phyloP scores from a whole-genome alignment of 2,329 filamentous ascomycete species.

The Beauveria bassiana region DNA sequence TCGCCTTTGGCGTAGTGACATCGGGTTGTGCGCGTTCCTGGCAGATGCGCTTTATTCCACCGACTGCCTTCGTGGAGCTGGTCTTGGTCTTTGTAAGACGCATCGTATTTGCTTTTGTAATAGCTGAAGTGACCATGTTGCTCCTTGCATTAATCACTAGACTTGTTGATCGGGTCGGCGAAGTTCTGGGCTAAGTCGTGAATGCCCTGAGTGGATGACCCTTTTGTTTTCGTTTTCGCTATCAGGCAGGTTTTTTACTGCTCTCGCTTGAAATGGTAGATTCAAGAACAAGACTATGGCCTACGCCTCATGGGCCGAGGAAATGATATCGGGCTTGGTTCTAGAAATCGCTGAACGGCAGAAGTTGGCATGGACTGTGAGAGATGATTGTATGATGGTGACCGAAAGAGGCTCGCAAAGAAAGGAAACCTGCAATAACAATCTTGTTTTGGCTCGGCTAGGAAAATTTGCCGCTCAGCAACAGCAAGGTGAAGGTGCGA shows the following conservation, averaged over 20 bases:
- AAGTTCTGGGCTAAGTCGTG: background rate
- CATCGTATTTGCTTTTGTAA: background rate
- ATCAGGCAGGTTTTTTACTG: background rate
- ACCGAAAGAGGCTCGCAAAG: background rate
- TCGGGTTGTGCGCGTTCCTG: constrained; percentile 15
- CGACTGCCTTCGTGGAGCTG: background rate
- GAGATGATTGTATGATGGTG: background rate
- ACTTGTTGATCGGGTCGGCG: background rate
- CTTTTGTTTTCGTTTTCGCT: background rate
- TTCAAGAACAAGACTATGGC: background rate
- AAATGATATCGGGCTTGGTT: constrained; percentile 5
- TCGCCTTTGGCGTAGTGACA: constrained; percentile 23
- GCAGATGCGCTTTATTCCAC: background rate
- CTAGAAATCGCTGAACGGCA: constrained; percentile 2
- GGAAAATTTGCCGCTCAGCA: background rate
- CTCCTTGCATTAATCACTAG: background rate
- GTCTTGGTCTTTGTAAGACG: background rate
- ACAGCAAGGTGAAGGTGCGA: background rate
- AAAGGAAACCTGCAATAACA: background rate
- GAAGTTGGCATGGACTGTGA: background rate
- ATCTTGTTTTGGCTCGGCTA: background rate
- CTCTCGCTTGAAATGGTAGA: background rate
- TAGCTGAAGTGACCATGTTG: background rate
- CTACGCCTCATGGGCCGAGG: background rate
- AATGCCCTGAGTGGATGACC: background rate